These are phyloP conservation scores for Coemansia sp. DNA, from an alignment of 192 early-diverging fungal species.

Conservation along the genomic window DNA sequence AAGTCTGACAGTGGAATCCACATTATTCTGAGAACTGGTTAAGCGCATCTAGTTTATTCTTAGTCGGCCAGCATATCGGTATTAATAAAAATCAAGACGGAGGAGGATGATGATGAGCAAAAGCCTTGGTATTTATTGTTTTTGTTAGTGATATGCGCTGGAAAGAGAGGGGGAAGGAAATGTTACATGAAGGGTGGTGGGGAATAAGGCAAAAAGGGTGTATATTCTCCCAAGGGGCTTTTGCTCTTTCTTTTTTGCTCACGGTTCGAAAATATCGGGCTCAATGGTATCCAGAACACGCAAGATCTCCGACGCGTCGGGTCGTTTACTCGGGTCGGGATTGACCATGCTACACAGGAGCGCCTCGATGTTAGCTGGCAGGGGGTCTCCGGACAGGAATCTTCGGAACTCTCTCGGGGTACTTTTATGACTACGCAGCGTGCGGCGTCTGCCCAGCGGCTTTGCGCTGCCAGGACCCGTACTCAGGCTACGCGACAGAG, in stretches of 20 bases:
- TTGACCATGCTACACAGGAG: constrained; percentile 45
- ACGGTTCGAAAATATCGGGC: constrained; percentile 49
- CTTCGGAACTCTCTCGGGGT: constrained; percentile 43
- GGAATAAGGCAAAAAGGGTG: neutral
- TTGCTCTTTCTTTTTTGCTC: constrained; percentile 1
- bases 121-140: neutral
- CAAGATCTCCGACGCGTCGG: constrained; percentile 46
- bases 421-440: constrained; percentile 33
- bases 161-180: no score
- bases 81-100: no score
- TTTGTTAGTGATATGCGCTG: neutral
- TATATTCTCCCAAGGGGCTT: neutral
- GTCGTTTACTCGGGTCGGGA: constrained; percentile 40
- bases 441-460: constrained; percentile 40
- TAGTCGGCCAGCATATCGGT: no score
- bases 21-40: constrained; percentile 88
- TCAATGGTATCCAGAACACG: constrained; percentile 40
- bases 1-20: constrained; percentile 93
- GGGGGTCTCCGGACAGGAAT: constrained; percentile 45
- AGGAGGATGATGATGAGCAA: no score
- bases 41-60: constrained; percentile 10
- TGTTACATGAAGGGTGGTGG: no score
- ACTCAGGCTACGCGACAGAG: constrained; percentile 35
- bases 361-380: constrained; percentile 38
- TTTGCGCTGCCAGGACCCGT: constrained; percentile 14